Evolutionary conservation across 352 stramenopile species (phyloP).

Genomic region (Globisporangium carolinianum): DNA sequence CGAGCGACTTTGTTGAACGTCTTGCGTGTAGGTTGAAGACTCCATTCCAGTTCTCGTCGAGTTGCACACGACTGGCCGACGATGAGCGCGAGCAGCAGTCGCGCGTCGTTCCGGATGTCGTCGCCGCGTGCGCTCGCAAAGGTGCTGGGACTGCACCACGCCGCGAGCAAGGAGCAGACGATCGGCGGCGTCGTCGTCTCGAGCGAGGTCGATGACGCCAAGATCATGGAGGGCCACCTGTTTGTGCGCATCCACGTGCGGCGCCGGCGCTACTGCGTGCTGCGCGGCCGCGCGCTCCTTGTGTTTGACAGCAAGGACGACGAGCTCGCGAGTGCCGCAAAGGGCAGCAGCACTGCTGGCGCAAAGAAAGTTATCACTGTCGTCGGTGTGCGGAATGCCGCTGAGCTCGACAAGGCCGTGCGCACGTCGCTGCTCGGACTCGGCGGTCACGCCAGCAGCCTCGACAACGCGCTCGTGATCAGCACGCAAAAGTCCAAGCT

Average conservation of each 20-base stretch:
- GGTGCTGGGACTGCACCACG: constrained; percentile 7
- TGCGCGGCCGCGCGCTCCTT: constrained; percentile 42
- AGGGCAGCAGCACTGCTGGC: constrained; percentile 8
- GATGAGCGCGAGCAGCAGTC: constrained; percentile 3
- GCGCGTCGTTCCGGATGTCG: constrained; percentile 14
- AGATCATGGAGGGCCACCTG: constrained; percentile 54
- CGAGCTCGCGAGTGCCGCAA: not conserved
- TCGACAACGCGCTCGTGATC: constrained; percentile 58
- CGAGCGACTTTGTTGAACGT: too few species aligned
- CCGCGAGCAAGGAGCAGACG: constrained; percentile 6
- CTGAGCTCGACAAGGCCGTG: constrained; percentile 50
- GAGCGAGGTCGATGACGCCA: not conserved
- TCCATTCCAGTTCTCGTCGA: too few species aligned
- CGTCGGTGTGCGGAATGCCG: constrained; percentile 52
- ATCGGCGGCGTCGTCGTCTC: constrained; percentile 8
- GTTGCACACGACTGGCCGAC: not conserved
- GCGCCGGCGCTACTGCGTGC: constrained; percentile 63
- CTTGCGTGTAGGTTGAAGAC: too few species aligned
- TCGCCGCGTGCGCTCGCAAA: constrained; percentile 13
- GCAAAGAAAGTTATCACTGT: constrained; percentile 58
- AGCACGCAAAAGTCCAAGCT: constrained; percentile 71
- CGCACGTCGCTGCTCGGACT: constrained; percentile 41
- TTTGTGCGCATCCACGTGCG: constrained; percentile 49
- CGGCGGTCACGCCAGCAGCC: constrained; percentile 8
- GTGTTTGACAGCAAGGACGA: constrained; percentile 62